Percentiles rank a stretch among this genome's conserved stretches.
Evolutionary conservation across 225 moss, liverwort and hornwort species (phyloP).

Genomic region (Marchantia polymorpha): DNA sequence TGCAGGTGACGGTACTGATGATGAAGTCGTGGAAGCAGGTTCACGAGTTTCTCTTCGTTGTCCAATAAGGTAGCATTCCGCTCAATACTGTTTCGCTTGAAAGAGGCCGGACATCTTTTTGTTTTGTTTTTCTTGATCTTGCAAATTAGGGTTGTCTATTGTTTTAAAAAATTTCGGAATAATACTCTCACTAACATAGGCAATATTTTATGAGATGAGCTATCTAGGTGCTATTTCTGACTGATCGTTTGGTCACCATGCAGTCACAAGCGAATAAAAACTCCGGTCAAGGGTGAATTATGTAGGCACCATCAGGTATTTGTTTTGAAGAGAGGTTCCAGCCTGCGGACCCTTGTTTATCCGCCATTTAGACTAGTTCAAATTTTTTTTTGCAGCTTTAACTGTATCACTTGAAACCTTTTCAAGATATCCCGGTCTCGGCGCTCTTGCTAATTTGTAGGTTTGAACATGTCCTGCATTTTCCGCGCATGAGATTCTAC

Average conservation of each 20-base stretch:
- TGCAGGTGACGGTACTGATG: conserved; percentile 45
- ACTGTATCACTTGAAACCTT: conserved; percentile 6
- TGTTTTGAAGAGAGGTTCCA: background rate
- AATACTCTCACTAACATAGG: background rate
- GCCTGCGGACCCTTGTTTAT: background rate
- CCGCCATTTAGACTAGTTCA: conserved; percentile 3
- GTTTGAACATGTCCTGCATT: too few species aligned
- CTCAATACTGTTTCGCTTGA: background rate
- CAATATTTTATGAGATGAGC: background rate
- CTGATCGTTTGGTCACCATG: conserved; percentile 6
- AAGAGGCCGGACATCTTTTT: background rate
- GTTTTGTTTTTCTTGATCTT: background rate
- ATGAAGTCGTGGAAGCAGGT: conserved; percentile 83
- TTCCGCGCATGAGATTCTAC: too few species aligned
- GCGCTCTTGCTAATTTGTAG: too few species aligned
- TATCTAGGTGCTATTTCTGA: conserved; percentile 7
- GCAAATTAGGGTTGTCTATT: background rate
- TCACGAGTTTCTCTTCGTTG: conserved; percentile 90
- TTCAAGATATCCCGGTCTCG: background rate
- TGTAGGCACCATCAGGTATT: conserved; percentile 88
- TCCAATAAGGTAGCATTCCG: conserved; percentile 74
- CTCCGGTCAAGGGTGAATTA: conserved; percentile 73
- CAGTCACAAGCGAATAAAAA: conserved; percentile 72
- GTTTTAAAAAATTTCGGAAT: background rate
- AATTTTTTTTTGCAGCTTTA: background rate